Base-by-base conservation (phyloP, 2,329 filamentous ascomycete species). In the Diplodia mutila region DNA sequence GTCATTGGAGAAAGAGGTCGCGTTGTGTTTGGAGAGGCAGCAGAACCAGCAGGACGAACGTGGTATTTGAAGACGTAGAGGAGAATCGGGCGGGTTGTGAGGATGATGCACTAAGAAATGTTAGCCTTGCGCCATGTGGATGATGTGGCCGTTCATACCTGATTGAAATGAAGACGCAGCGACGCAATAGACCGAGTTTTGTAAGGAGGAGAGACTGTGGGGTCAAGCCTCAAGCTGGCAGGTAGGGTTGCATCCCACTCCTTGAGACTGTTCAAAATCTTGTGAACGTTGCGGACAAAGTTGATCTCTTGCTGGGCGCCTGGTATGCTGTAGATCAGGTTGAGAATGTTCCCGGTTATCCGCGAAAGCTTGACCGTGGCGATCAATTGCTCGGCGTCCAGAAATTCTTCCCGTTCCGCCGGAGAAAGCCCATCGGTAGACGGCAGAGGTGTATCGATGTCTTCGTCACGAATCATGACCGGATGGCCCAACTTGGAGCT, bases 401-500 rank as follows among this genome's bases (percentile, higher is more conserved):
- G 74, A 37, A 80, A 77, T 61, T 81, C 78, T 67, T 78, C 75
- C 23, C 75, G 72, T 27, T 80, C 76, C 39, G 74, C 69, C 61
- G 72, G 72, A 18, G 69, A 69, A 2, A 78, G 75, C 14, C 69
- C 71, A 6, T 77, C 72, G 2, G 72, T 73, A 18, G 76, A 78
- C 4, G 79, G 79, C 70, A 80, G 74, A 64, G 80, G 77, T 32
- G 78, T 72, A 42, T 80, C 78, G 51, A 81, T 84, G 21, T 84
- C 83, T 42, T 82, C 78, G 61, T 85, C 83, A 14, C 79, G 78
- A 6, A 85, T 80, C 48, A 82, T 81, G 7, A 82, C 78, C 0
- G 84, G 82, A 27, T 84, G 79, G 0, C 83, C 82, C 61, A 85
- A 77, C 55, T 84, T 82, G 0, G 82, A 81, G 3, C 81, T 81